phyloP scores from a whole-genome alignment of 2,329 filamentous ascomycete genomes.

The Colletotrichum sojae region DNA sequence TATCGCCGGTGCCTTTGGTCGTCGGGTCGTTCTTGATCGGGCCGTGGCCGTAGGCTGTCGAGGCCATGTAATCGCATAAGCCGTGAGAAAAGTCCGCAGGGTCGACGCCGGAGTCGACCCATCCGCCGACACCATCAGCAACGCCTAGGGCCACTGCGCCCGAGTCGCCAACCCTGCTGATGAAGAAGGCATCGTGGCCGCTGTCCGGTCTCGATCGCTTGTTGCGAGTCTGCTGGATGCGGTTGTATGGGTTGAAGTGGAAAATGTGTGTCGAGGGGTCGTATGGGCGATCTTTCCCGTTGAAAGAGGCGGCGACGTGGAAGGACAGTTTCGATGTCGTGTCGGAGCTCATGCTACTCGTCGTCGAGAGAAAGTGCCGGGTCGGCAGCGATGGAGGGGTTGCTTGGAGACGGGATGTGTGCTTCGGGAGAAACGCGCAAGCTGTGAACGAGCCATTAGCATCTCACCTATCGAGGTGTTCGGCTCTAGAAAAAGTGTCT shows the following conservation, averaged over 20 bases:
- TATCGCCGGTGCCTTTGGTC: slow-evolving; percentile 27
- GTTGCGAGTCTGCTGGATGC: slow-evolving; percentile 66
- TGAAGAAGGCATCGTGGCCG: slow-evolving; percentile 97
- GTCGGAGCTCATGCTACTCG: slow-evolving; percentile 31
- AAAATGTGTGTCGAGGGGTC: slow-evolving; percentile 78
- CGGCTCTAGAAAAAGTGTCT: not conserved
- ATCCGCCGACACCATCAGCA: slow-evolving; percentile 95
- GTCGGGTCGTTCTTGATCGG: slow-evolving; percentile 47
- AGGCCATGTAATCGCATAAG: slow-evolving; percentile 93
- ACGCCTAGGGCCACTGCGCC: slow-evolving; percentile 86
- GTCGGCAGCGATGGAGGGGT: slow-evolving; percentile 13
- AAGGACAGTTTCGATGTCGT: slow-evolving; percentile 67
- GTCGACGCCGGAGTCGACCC: slow-evolving; percentile 92
- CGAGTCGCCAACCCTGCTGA: slow-evolving; percentile 81
- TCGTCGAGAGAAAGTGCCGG: slow-evolving; percentile 22
- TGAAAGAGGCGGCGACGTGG: slow-evolving; percentile 81
- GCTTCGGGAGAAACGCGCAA: not conserved
- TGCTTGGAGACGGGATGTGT: slow-evolving; percentile 10
- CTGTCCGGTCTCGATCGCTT: slow-evolving; percentile 79
- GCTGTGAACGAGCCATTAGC: slow-evolving; percentile 9
- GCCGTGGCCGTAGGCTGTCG: slow-evolving; percentile 74
- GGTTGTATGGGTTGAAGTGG: slow-evolving; percentile 78
- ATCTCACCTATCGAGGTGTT: too few relatives aligned
- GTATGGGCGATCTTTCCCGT: slow-evolving; percentile 79
- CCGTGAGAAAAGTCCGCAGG: slow-evolving; percentile 96